Evolutionary conservation across 129 eudicot species (phyloP).

Genomic region (Silybum marianum): DNA sequence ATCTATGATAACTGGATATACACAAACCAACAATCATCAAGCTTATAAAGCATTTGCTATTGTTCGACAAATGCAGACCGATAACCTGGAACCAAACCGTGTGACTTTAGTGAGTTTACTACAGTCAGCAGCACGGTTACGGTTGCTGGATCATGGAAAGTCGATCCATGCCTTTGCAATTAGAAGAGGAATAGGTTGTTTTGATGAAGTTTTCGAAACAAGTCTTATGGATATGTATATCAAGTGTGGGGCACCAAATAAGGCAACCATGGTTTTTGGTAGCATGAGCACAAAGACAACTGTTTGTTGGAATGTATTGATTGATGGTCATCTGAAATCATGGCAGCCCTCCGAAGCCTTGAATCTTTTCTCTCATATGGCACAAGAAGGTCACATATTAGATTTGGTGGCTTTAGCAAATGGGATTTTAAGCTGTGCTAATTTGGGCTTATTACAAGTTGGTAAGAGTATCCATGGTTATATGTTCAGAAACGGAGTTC

Average conservation of each 20-base stretch:
- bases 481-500: constrained; percentile 40
- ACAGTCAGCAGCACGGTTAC: constrained; percentile 40
- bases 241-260: constrained; percentile 42
- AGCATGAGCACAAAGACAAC: constrained; percentile 37
- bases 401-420: constrained; percentile 59
- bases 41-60: constrained; percentile 41
- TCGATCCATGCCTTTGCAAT: constrained; percentile 56
- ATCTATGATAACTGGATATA: constrained; percentile 52
- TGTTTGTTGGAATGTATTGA: constrained; percentile 57
- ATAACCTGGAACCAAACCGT: constrained; percentile 57
- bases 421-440: constrained; percentile 52
- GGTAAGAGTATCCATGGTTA: constrained; percentile 64
- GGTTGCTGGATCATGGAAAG: constrained; percentile 42
- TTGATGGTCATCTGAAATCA: constrained; percentile 42
- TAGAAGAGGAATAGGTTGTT: constrained; percentile 51
- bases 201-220: constrained; percentile 61
- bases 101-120: constrained; percentile 67
- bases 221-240: constrained; percentile 64
- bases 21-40: constrained; percentile 32
- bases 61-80: constrained; percentile 43
- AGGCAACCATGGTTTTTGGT: constrained; percentile 32
- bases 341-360: constrained; percentile 50
- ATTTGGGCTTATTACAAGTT: constrained; percentile 36
- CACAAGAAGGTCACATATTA: constrained; percentile 29
- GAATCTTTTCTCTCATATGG: constrained; percentile 46